These are phyloP conservation scores for Venturia asperata DNA, from an alignment of 2,329 filamentous ascomycete genomes.

Conservation along the genomic window DNA sequence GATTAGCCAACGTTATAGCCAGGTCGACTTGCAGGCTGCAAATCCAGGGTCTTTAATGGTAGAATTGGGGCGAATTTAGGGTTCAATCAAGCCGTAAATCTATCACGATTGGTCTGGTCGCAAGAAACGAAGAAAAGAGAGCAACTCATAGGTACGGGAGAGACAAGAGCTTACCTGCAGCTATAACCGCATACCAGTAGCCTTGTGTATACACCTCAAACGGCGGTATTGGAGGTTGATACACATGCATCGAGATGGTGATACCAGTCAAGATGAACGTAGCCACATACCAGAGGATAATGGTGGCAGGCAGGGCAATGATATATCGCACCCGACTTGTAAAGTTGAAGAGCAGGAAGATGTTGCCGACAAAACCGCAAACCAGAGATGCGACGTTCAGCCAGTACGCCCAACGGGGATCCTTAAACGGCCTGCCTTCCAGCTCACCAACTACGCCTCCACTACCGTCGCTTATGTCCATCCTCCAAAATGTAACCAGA, in stretches of 20 bases:
- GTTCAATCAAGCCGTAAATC: neutral
- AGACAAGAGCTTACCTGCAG: constrained; percentile 41
- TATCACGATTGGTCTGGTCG: neutral
- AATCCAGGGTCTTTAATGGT: neutral
- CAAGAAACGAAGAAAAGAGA: neutral
- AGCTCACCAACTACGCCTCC: constrained; percentile 45
- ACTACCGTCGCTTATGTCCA: constrained; percentile 44
- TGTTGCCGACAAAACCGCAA: constrained; percentile 69
- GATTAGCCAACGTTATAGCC: neutral
- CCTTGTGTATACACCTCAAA: constrained; percentile 64
- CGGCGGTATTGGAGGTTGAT: constrained; percentile 44
- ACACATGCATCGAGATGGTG: constrained; percentile 58
- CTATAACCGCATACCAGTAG: constrained; percentile 79
- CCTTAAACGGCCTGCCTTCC: constrained; percentile 50
- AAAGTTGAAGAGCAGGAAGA: constrained; percentile 82
- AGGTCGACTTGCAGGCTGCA: neutral
- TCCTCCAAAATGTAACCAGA: constrained; percentile 72
- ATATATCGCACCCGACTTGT: constrained; percentile 71
- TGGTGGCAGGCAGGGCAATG: constrained; percentile 75
- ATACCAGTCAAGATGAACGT: constrained; percentile 58
- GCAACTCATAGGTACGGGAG: too few relatives aligned
- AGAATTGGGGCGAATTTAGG: neutral
- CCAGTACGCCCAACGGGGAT: constrained; percentile 67
- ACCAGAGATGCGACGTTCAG: constrained; percentile 73
- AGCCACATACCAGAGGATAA: constrained; percentile 66